A percentile compares a stretch with the other conserved stretches of the same genome.
These are phyloP conservation scores for Iberis amara DNA, from an alignment of 441 rosid species.

Conservation along the genomic window DNA sequence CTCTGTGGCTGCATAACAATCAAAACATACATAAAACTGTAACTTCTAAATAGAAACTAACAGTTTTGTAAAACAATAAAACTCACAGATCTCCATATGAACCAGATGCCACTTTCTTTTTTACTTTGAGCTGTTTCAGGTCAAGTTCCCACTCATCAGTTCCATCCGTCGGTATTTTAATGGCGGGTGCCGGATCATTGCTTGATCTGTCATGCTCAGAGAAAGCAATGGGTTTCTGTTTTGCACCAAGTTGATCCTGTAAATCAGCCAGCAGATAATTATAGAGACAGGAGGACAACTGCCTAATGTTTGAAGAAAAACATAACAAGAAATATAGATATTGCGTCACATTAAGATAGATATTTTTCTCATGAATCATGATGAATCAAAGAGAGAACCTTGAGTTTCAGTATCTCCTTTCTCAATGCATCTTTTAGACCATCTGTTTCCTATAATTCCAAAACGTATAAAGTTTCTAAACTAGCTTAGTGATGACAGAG, in stretches of 20 bases:
- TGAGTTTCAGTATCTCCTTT: not conserved
- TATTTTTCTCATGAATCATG: slow-evolving; percentile 7
- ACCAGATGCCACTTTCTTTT: slow-evolving; percentile 79
- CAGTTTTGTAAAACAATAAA: not conserved
- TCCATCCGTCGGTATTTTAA: slow-evolving; percentile 84
- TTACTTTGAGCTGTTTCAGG: slow-evolving; percentile 57
- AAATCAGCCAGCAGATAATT: no score
- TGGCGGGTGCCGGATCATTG: slow-evolving; percentile 42
- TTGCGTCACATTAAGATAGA: slow-evolving; percentile 5
- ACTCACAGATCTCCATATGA: slow-evolving; percentile 92
- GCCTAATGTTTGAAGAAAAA: slow-evolving; percentile 17
- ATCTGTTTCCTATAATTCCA: slow-evolving; percentile 44
- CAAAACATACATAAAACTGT: not conserved
- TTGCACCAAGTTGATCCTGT: slow-evolving; percentile 54
- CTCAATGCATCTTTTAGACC: not conserved
- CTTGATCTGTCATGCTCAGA: slow-evolving; percentile 39
- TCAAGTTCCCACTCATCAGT: slow-evolving; percentile 96
- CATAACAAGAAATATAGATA: not conserved
- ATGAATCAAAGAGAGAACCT: slow-evolving; percentile 30
- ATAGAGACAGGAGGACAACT: not conserved
- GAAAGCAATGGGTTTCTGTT: slow-evolving; percentile 40
- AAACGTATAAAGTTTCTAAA: slow-evolving; percentile 25
- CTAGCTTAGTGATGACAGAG: slow-evolving; percentile 3
- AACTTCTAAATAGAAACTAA: slow-evolving; percentile 5
- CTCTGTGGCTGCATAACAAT: slow-evolving; percentile 61